A percentile compares a stretch with the other conserved stretches of the same genome.
Evolutionary conservation across 1,284 basidiomycete species (phyloP).

Genomic region (Rhizoctonia solani): DNA sequence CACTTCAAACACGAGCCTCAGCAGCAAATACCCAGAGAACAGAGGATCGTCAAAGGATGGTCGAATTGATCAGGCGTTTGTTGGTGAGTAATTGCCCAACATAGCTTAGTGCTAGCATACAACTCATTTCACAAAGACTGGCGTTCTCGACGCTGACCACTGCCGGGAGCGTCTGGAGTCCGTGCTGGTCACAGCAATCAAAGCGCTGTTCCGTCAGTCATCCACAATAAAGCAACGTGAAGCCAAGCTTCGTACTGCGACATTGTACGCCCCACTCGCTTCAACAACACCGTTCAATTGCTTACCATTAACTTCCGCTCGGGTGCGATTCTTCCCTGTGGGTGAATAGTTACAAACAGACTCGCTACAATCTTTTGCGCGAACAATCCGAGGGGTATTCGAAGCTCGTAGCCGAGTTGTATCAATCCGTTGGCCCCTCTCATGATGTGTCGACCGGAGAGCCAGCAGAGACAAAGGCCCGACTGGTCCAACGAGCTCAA

Average conservation of each 20-base stretch:
- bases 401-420: constrained; percentile 83
- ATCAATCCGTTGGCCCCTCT: constrained; percentile 64
- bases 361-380: constrained; percentile 95
- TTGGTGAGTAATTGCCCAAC: constrained; percentile 56
- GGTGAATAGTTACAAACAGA: constrained; percentile 84
- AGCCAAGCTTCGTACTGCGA: constrained; percentile 71
- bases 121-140: constrained; percentile 50
- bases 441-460: constrained; percentile 50
- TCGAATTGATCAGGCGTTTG: constrained; percentile 61
- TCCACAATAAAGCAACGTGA: constrained; percentile 69
- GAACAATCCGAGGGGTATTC: constrained; percentile 98
- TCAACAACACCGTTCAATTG: constrained; percentile 14
- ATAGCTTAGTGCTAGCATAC: constrained; percentile 24
- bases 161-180: constrained; percentile 76
- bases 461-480: constrained; percentile 60
- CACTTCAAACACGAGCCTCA: constrained; percentile 46
- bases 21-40: constrained; percentile 58
- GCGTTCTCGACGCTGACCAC: constrained; percentile 59
- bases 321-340: neutral
- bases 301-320: constrained; percentile 31
- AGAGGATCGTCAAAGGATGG: constrained; percentile 64
- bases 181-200: constrained; percentile 58
- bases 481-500: constrained; percentile 66
- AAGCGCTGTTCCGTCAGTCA: constrained; percentile 66
- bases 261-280: constrained; percentile 63